A percentile compares a stretch with the other conserved stretches of the same genome.
These are phyloP conservation scores for Venturia pyrina DNA, from an alignment of 2,329 filamentous ascomycete genomes.

Conservation along the genomic window DNA sequence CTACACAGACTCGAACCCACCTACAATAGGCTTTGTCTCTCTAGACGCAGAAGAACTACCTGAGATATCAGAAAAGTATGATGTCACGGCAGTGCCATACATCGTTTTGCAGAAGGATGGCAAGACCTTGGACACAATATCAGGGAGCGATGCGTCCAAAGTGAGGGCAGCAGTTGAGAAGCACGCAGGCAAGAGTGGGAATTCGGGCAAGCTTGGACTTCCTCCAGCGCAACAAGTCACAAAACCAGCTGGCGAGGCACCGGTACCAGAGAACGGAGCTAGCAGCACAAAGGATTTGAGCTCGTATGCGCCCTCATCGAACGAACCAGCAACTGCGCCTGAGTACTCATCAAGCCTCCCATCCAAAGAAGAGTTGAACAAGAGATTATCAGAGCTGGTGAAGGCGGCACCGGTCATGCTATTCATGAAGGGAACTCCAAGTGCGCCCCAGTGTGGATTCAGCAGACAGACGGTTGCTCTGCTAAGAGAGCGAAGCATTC, in stretches of 20 bases:
- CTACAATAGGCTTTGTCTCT: conserved; percentile 69
- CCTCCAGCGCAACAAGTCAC: conserved; percentile 34
- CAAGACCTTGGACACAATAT: conserved; percentile 72
- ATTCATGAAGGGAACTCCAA: conserved; percentile 96
- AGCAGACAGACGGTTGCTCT: conserved; percentile 81
- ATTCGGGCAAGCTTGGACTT: conserved; percentile 26
- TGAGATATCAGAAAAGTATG: conserved; percentile 84
- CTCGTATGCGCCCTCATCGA: conserved; percentile 33
- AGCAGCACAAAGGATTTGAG: conserved; percentile 29
- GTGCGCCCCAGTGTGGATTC: conserved; percentile 82
- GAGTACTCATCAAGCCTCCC: conserved; percentile 33
- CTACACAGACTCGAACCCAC: conserved; percentile 60
- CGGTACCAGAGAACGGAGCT: conserved; percentile 23
- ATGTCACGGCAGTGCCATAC: conserved; percentile 89
- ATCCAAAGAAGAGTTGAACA: conserved; percentile 73
- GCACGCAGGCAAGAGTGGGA: conserved; percentile 49
- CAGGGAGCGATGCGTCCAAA: conserved; percentile 78
- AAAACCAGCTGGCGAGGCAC: conserved; percentile 24
- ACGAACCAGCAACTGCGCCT: conserved; percentile 37
- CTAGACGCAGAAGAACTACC: conserved; percentile 92
- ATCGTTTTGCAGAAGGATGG: conserved; percentile 72
- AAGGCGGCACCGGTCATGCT: conserved; percentile 97
- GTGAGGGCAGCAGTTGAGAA: conserved; percentile 79
- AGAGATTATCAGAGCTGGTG: conserved; percentile 72
- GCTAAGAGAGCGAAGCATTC: conserved; percentile 77